Percentiles rank a stretch among this genome's conserved stretches.
These are phyloP conservation scores for Lactarius hatsudake DNA, from an alignment of 768 basidiomycete genomes.

Conservation along the genomic window DNA sequence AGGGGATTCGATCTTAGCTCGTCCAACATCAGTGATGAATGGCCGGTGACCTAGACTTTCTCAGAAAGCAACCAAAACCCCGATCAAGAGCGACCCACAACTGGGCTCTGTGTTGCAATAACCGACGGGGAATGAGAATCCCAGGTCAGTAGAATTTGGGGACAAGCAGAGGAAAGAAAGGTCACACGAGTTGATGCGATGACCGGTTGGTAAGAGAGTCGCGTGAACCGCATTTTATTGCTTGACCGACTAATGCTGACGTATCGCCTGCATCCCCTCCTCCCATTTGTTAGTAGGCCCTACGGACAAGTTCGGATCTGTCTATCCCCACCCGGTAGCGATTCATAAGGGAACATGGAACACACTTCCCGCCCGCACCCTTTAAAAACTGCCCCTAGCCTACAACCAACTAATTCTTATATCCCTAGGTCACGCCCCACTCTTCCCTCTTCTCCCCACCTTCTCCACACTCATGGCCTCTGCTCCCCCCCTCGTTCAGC, in stretches of 20 bases:
- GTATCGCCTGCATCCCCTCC: background rate
- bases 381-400: background rate
- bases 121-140: too few relatives aligned
- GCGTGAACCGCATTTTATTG: background rate
- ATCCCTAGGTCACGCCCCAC: background rate
- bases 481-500: constrained; percentile 14
- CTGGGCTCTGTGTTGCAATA: too few relatives aligned
- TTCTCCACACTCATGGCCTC: background rate
- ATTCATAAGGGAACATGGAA: background rate
- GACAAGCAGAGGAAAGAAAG: too few relatives aligned
- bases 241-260: background rate
- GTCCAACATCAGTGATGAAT: too few relatives aligned
- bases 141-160: too few relatives aligned
- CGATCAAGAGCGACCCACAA: too few relatives aligned
- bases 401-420: background rate
- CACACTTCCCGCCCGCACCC: too few relatives aligned
- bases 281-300: background rate
- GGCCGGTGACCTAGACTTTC: too few relatives aligned
- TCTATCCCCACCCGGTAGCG: background rate
- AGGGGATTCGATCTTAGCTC: background rate
- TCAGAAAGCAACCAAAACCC: too few relatives aligned
- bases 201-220: background rate
- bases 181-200: background rate
- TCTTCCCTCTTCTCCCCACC: background rate
- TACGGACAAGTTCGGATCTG: background rate